Evolutionary conservation across 2,329 filamentous ascomycete species (phyloP).

Genomic region (Cladosporium sp.): DNA sequence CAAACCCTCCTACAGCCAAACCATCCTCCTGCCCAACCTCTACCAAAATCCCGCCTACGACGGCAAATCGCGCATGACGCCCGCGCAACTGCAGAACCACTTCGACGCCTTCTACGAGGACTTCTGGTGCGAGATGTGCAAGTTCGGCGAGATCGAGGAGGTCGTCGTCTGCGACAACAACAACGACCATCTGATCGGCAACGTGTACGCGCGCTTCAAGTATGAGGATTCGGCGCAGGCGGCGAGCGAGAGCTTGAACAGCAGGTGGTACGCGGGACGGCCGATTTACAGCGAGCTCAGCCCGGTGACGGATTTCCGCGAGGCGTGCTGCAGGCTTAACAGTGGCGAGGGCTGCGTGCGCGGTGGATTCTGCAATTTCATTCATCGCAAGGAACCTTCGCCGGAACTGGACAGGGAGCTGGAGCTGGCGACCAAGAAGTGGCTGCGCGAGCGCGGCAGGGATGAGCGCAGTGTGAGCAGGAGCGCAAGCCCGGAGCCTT

Average conservation of each 20-base stretch:
- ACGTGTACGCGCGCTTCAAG: slow-evolving; percentile 99
- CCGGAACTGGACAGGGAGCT: slow-evolving; percentile 87
- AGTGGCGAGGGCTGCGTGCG: slow-evolving; percentile 92
- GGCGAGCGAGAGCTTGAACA: slow-evolving; percentile 92
- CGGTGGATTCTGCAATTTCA: slow-evolving; percentile 99
- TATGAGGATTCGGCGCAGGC: slow-evolving; percentile 95
- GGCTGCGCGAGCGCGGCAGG: slow-evolving; percentile 79
- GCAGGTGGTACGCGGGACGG: slow-evolving; percentile 92
- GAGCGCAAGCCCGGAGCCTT: slow-evolving; percentile 84
- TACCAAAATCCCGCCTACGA: slow-evolving; percentile 99
- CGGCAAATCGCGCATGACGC: slow-evolving; percentile 79
- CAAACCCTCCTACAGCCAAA: slow-evolving; percentile 97
- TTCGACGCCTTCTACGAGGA: slow-evolving; percentile 99
- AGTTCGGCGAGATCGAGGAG: slow-evolving; percentile 96
- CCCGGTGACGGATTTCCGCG: slow-evolving; percentile 95
- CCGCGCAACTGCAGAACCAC: slow-evolving; percentile 95
- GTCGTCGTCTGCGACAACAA: slow-evolving; percentile 99
- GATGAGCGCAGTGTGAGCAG: slow-evolving; percentile 79
- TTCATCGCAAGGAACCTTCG: slow-evolving; percentile 92
- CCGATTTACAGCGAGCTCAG: slow-evolving; percentile 98
- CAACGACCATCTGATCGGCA: slow-evolving; percentile 98
- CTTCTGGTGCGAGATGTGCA: slow-evolving; percentile 99
- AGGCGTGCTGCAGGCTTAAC: slow-evolving; percentile 94
- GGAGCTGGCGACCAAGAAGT: slow-evolving; percentile 90
- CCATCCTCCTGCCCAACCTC: slow-evolving; percentile 94